A percentile compares a stretch with the other conserved stretches of the same genome.
phyloP scores from a whole-genome alignment of 192 early-diverging fungal species.

The Coemansia sp. region DNA sequence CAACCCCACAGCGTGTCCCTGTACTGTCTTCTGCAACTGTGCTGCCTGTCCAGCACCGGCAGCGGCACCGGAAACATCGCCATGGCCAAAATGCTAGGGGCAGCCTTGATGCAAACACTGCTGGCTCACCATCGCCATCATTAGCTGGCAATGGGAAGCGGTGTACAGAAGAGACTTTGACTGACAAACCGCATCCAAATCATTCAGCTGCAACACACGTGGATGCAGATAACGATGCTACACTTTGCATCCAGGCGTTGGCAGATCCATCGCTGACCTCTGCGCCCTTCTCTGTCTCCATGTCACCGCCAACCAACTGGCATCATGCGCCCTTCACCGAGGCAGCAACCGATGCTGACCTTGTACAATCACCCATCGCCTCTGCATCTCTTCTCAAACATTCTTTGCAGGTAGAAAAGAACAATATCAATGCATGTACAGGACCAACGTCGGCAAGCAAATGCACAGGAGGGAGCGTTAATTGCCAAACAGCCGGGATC shows the following conservation, averaged over 20 bases:
- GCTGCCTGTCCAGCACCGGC: slow-evolving; percentile 2
- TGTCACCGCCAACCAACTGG: not conserved
- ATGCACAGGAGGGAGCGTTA: not conserved
- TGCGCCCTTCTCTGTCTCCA: not conserved
- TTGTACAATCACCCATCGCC: not conserved
- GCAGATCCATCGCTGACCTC: slow-evolving; percentile 8
- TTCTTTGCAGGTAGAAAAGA: not conserved
- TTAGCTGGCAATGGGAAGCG: not conserved
- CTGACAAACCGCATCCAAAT: not conserved
- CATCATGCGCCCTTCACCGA: not conserved
- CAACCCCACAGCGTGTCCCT: slow-evolving; percentile 3
- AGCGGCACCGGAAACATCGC: slow-evolving; percentile 6
- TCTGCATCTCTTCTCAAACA: not conserved
- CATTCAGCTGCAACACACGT: not conserved
- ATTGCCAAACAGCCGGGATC: not conserved
- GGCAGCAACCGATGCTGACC: not conserved
- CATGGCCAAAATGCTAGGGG: not conserved
- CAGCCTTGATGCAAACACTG: not conserved
- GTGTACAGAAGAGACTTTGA: not conserved
- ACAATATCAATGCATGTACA: not conserved
- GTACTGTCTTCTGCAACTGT: not conserved
- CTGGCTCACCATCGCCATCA: not conserved
- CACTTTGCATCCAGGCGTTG: slow-evolving; percentile 2
- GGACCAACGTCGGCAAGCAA: not conserved
- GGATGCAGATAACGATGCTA: slow-evolving; percentile 3